Evolutionary conservation across 202 grass and related monocot genomes (phyloP), one percentile per base, ranked within the genome.

Genomic region (Digitaria exilis): DNA sequence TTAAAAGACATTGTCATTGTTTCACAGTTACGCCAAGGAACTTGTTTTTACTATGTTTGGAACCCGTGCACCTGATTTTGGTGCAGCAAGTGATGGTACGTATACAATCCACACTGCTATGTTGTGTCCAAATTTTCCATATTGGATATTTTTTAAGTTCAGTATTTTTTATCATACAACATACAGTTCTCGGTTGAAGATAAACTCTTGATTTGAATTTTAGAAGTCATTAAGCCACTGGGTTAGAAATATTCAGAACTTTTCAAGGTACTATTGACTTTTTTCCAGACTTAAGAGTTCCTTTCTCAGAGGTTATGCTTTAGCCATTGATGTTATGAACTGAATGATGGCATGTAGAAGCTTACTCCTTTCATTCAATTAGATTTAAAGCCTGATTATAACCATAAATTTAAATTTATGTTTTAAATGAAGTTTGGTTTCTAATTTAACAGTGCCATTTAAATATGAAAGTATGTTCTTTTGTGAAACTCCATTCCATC

Each of bases 61-160:
- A 69, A 88, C 71, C 32, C 70, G 84, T 87, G 94, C 91, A 88
- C 94, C 94, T 58, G 94, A 97, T 73, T 73, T 97, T 32, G 94
- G 94, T 80, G 94, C 94, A 80, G 94, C 94, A 88, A 97, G 94
- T 87, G 94, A 97, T 83, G 94, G 94, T 97, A 94, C 83, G 77
- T 78, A 19, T 68, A 13, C 35, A 68, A 1, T 6, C 19, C 32
- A 72, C 69, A 69, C n/a, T 83, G 42, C 19, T 52, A 56, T 9
- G 17, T 63, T 11, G 7, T 42, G 52, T 24, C 13, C 7, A 28
- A 12, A 26, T 75, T 79, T 46, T 60, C 46, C n/a, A 45, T 68
- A 17, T 41, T 54, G 67, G 72, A 49, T 79, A 64, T 81, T 11
- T 30, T 32, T 25, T 61, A 77, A 71, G 4, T 71, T 78, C 52